These are phyloP conservation scores for Lodderomyces theae DNA, from an alignment of 1,139 yeast genomes.

Conservation along the genomic window DNA sequence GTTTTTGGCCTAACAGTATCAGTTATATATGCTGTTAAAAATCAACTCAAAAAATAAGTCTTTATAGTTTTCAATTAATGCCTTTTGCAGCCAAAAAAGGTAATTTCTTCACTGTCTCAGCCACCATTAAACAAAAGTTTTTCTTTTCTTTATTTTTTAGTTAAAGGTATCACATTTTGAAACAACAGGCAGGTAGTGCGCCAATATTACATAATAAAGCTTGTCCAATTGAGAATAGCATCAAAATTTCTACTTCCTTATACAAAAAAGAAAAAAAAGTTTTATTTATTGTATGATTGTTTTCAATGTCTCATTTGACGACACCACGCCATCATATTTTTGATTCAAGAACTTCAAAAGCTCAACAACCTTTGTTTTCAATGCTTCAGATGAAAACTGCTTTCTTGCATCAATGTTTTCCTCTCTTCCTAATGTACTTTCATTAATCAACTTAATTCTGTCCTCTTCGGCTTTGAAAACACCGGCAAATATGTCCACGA, in stretches of 20 bases:
- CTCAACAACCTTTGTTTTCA: conserved; percentile 61
- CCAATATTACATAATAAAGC: too few relatives aligned
- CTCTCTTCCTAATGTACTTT: conserved; percentile 79
- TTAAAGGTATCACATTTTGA: too few relatives aligned
- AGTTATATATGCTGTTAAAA: conserved; percentile 2
- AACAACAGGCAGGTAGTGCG: too few relatives aligned
- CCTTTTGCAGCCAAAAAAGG: conserved; percentile 5
- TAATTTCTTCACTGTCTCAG: background rate
- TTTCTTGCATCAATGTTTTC: conserved; percentile 72
- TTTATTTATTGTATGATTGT: conserved; percentile 33
- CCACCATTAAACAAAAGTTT: too few relatives aligned
- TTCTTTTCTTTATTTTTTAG: too few relatives aligned
- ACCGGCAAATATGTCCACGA: conserved; percentile 65
- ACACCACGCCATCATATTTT: conserved; percentile 59
- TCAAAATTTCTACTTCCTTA: background rate
- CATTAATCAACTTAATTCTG: conserved; percentile 63
- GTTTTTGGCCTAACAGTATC: background rate
- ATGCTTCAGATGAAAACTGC: conserved; percentile 71
- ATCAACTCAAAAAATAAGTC: background rate
- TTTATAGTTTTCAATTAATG: background rate
- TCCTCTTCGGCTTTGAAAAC: conserved; percentile 75
- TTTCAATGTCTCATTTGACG: conserved; percentile 55
- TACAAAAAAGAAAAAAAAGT: background rate
- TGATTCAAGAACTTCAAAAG: conserved; percentile 72
- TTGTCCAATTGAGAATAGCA: too few relatives aligned